These are phyloP conservation scores for Phlyctochytrium bullatum DNA, from an alignment of 192 early-diverging fungal genomes.

Conservation along the genomic window DNA sequence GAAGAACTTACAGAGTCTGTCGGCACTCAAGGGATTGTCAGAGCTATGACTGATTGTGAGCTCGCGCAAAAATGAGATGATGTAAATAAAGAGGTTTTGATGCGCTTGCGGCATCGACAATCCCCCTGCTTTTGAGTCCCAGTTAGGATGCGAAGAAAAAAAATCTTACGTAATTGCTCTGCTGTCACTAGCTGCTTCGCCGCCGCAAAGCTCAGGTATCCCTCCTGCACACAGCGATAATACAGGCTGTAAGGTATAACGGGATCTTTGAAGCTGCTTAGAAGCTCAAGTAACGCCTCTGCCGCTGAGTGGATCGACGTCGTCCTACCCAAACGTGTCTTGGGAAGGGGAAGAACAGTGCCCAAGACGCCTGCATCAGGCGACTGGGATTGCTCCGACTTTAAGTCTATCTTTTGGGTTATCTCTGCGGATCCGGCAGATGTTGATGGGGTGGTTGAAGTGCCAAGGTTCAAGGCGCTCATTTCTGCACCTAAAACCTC, in stretches of 20 bases:
- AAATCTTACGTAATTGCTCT: no score
- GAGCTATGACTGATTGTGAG: slow-evolving; percentile 46
- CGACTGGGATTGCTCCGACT: no score
- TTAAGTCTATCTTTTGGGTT: no score
- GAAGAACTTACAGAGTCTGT: slow-evolving; percentile 44
- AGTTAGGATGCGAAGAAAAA: no score
- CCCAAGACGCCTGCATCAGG: not conserved
- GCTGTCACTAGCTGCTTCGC: no score
- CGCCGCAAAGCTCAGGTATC: slow-evolving; percentile 29
- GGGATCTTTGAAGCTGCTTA: slow-evolving; percentile 70
- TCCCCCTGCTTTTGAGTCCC: slow-evolving; percentile 51
- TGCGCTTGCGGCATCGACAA: slow-evolving; percentile 67
- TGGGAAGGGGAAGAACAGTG: slow-evolving; percentile 6
- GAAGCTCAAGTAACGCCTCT: slow-evolving; percentile 65
- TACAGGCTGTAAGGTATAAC: slow-evolving; percentile 69
- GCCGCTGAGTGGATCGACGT: slow-evolving; percentile 71
- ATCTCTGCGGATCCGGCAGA: not conserved
- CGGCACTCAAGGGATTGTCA: slow-evolving; percentile 19
- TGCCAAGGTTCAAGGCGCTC: not conserved
- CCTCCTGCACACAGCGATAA: slow-evolving; percentile 60
- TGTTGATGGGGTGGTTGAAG: not conserved
- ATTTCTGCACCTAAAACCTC: not conserved
- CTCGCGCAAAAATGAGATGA: slow-evolving; percentile 76
- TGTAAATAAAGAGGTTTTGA: slow-evolving; percentile 76
- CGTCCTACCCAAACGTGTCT: slow-evolving; percentile 22